A percentile compares a stretch with the other conserved stretches of the same genome.
Conservation (phyloP, 2,329 filamentous ascomycete species). For the Massarina eburnea region DNA sequence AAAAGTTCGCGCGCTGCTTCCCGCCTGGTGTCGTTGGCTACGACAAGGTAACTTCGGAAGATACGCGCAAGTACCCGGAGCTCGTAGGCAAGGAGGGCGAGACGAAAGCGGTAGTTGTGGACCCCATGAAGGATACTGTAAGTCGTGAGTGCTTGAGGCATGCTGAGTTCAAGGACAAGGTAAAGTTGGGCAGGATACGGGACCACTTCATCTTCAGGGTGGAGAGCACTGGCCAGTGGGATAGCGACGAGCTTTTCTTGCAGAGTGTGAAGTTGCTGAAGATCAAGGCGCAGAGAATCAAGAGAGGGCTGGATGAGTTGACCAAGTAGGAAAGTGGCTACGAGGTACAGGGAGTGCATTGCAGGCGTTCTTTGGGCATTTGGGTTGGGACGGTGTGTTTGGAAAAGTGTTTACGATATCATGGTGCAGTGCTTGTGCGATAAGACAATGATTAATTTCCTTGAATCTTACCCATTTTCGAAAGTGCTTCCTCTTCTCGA, state of each 20-base stretch:
- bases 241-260: slow-evolving; percentile 90
- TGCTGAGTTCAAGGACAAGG: slow-evolving; percentile 90
- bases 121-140: slow-evolving; percentile 93
- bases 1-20: slow-evolving; percentile 90
- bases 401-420: slow-evolving; percentile 7
- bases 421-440: neutral
- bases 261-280: slow-evolving; percentile 85
- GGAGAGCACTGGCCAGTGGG: slow-evolving; percentile 93
- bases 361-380: slow-evolving; percentile 12
- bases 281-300: slow-evolving; percentile 75
- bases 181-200: slow-evolving; percentile 83
- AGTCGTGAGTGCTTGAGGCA: slow-evolving; percentile 91
- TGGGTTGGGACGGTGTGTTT: neutral
- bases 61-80: slow-evolving; percentile 62
- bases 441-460: neutral
- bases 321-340: slow-evolving; percentile 16
- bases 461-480: no score
- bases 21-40: slow-evolving; percentile 83
- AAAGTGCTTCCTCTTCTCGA: no score
- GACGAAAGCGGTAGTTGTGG: slow-evolving; percentile 80
- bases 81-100: slow-evolving; percentile 78
- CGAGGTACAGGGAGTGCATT: slow-evolving; percentile 6
- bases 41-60: slow-evolving; percentile 68
- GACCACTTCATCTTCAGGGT: slow-evolving; percentile 98
- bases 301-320: slow-evolving; percentile 64